Evolutionary conservation across 2,329 filamentous ascomycete species (phyloP).

Genomic region (Lithohypha guttulata): DNA sequence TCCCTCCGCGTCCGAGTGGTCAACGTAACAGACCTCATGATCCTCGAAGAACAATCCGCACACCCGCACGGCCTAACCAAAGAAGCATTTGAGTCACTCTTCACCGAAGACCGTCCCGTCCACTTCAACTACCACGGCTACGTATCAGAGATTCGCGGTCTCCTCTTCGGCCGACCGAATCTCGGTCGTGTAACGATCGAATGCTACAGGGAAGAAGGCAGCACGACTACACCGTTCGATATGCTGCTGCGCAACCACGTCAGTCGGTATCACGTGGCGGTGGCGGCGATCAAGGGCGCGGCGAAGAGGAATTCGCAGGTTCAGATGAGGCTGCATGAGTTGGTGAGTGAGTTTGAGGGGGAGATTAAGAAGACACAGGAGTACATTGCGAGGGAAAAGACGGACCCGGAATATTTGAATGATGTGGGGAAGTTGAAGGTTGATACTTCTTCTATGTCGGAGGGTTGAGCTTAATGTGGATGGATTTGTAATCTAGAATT

Average conservation of each 20-base stretch:
- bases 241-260: constrained; percentile 57
- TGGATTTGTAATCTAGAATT: too few species aligned
- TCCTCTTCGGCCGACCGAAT: constrained; percentile 48
- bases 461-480: constrained; percentile 10
- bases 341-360: constrained; percentile 39
- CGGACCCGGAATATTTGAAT: constrained; percentile 23
- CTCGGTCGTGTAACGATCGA: constrained; percentile 45
- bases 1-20: constrained; percentile 49
- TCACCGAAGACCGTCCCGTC: constrained; percentile 45
- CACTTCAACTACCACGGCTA: constrained; percentile 62
- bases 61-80: constrained; percentile 50
- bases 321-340: constrained; percentile 34
- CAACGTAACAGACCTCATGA: constrained; percentile 58
- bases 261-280: constrained; percentile 49
- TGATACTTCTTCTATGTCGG: constrained; percentile 15
- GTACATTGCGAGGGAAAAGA: constrained; percentile 43
- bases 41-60: constrained; percentile 43
- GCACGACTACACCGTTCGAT: constrained; percentile 57
- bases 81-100: constrained; percentile 45
- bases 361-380: constrained; percentile 40
- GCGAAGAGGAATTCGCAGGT: constrained; percentile 40
- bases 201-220: constrained; percentile 55
- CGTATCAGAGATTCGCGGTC: constrained; percentile 46
- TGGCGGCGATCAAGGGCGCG: constrained; percentile 42
- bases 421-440: constrained; percentile 15